phyloP scores from a whole-genome alignment of 2,329 filamentous ascomycete genomes.

The Aurifilum marmelostoma region DNA sequence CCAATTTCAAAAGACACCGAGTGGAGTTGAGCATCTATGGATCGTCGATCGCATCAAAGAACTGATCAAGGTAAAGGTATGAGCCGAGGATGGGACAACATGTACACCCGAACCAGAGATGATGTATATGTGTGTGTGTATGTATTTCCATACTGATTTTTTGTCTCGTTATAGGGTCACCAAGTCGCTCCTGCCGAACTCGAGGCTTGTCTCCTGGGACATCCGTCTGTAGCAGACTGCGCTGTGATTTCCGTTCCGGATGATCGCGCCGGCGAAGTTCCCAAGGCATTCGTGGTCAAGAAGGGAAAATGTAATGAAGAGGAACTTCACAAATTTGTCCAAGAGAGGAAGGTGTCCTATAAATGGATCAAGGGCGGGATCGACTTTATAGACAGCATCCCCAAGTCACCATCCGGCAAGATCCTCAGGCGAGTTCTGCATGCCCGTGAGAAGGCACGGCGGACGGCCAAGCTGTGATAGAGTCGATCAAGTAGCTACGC shows the following conservation, averaged over 20 bases:
- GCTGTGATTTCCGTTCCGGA: slow-evolving; percentile 67
- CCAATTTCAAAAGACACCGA: slow-evolving; percentile 63
- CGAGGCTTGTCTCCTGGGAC: slow-evolving; percentile 69
- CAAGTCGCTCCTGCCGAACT: slow-evolving; percentile 74
- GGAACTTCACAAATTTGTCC: slow-evolving; percentile 56
- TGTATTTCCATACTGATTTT: background rate
- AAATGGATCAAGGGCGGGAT: slow-evolving; percentile 60
- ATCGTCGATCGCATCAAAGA: slow-evolving; percentile 74
- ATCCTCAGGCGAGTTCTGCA: slow-evolving; percentile 65
- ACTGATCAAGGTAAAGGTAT: slow-evolving; percentile 54
- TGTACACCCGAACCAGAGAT: too few relatives aligned
- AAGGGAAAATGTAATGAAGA: slow-evolving; percentile 42
- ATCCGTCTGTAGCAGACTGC: slow-evolving; percentile 66
- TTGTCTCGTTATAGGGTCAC: slow-evolving; percentile 49
- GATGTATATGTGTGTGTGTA: background rate
- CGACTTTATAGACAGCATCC: slow-evolving; percentile 60
- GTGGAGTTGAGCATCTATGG: slow-evolving; percentile 77
- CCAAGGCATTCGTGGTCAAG: slow-evolving; percentile 57
- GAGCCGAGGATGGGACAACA: background rate
- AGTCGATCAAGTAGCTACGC: too few relatives aligned
- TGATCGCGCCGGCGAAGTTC: slow-evolving; percentile 55
- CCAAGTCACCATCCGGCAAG: slow-evolving; percentile 67
- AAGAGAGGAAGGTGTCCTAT: slow-evolving; percentile 59
- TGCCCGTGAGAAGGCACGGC: slow-evolving; percentile 67
- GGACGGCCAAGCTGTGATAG: slow-evolving; percentile 38